These are phyloP conservation scores for Zymoseptoria passerinii DNA, from an alignment of 2,329 filamentous ascomycete genomes.

Conservation along the genomic window DNA sequence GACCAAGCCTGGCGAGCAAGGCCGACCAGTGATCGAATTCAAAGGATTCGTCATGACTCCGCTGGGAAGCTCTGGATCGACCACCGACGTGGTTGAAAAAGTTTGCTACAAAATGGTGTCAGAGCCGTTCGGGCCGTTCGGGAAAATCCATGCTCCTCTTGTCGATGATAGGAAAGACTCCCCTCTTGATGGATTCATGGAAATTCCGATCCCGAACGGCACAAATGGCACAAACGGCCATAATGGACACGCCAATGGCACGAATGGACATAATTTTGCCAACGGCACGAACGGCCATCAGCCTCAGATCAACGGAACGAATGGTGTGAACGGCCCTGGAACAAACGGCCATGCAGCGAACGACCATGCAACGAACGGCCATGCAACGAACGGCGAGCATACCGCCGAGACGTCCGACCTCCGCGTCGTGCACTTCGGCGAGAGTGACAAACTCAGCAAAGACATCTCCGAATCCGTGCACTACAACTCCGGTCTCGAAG, in stretches of 20 bases:
- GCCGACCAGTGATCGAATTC: neutral
- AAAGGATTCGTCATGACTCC: neutral
- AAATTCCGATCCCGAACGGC: neutral
- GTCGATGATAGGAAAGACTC: neutral
- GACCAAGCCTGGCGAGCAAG: neutral
- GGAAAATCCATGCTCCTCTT: neutral
- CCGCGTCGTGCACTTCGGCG: neutral
- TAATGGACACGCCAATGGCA: neutral
- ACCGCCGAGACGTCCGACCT: neutral
- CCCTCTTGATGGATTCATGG: neutral
- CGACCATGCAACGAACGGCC: neutral
- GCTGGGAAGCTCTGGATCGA: neutral
- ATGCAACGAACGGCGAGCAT: neutral
- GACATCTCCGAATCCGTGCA: neutral
- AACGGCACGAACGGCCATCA: neutral
- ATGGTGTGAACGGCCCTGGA: neutral
- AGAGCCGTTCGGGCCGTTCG: neutral
- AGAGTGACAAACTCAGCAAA: neutral
- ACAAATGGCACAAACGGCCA: neutral
- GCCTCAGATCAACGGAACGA: neutral
- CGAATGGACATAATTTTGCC: neutral
- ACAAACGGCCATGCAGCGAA: neutral
- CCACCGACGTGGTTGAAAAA: neutral
- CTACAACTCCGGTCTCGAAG: neutral
- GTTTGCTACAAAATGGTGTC: neutral